These are phyloP conservation scores for Inga leiocalycina DNA, from an alignment of 306 rosid species.

Conservation along the genomic window DNA sequence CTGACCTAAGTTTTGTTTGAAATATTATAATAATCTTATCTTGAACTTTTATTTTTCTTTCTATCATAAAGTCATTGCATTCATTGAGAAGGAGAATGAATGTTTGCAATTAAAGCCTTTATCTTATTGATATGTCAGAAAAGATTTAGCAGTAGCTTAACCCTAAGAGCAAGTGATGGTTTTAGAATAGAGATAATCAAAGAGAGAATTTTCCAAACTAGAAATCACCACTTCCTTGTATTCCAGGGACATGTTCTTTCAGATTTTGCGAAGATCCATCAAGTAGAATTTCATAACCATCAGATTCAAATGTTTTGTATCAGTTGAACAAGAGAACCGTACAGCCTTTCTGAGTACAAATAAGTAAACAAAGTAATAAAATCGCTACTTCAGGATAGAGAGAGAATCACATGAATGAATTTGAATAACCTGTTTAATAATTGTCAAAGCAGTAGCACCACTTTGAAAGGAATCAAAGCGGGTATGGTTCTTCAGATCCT, in stretches of 20 bases:
- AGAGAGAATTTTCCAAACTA: background rate
- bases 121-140: background rate
- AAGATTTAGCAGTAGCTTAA: background rate
- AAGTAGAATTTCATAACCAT: background rate
- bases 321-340: background rate
- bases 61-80: background rate
- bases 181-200: background rate
- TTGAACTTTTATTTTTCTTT: background rate
- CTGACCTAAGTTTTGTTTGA: no score
- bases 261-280: background rate
- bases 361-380: background rate
- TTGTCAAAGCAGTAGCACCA: conserved; percentile 77
- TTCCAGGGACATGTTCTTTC: background rate
- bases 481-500: conserved; percentile 67
- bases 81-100: conserved; percentile 53
- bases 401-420: conserved; percentile 13
- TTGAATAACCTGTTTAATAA: conserved; percentile 77
- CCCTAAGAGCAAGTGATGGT: background rate
- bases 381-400: conserved; percentile 21
- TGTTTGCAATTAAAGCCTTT: conserved; percentile 2
- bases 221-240: background rate
- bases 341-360: background rate
- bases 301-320: background rate
- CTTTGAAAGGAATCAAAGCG: conserved; percentile 66
- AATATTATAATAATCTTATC: background rate